These are phyloP conservation scores for Cylindrotheca fusiformis DNA, from an alignment of 108 stramenopile species.

Conservation along the genomic window DNA sequence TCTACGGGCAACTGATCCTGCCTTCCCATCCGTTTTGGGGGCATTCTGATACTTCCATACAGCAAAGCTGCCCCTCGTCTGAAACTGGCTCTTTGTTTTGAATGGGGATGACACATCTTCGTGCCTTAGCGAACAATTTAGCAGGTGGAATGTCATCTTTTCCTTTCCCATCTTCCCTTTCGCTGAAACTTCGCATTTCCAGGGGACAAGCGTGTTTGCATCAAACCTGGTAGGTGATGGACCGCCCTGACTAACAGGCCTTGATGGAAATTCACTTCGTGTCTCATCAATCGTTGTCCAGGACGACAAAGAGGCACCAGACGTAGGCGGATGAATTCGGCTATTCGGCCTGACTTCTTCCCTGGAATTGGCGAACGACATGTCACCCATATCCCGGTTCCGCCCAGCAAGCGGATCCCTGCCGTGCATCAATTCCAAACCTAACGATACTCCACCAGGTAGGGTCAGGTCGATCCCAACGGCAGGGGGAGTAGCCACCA, in stretches of 20 bases:
- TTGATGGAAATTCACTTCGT: constrained; percentile 7
- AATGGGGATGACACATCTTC: constrained; percentile 33
- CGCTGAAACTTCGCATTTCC: constrained; percentile 67
- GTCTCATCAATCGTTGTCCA: constrained; percentile 55
- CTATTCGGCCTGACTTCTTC: background rate
- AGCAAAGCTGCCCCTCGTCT: constrained; percentile 65
- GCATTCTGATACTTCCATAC: constrained; percentile 44
- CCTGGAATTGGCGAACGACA: background rate
- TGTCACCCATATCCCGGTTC: constrained; percentile 8
- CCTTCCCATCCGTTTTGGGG: background rate
- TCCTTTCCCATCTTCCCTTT: constrained; percentile 60
- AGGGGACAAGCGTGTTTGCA: constrained; percentile 77
- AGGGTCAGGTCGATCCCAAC: constrained; percentile 77
- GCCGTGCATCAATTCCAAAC: constrained; percentile 79
- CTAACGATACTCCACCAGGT: constrained; percentile 76
- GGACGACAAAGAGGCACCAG: constrained; percentile 48
- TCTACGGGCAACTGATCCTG: constrained; percentile 12
- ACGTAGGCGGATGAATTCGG: background rate
- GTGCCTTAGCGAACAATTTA: constrained; percentile 50
- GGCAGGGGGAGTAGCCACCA: constrained; percentile 82
- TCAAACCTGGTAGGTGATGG: constrained; percentile 35
- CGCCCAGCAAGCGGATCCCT: constrained; percentile 57
- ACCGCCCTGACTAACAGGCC: constrained; percentile 5
- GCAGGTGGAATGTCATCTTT: constrained; percentile 59
- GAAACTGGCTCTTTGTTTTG: constrained; percentile 43